Conservation (phyloP, 208 protist genomes). For the Crithidia acanthocephali region DNA sequence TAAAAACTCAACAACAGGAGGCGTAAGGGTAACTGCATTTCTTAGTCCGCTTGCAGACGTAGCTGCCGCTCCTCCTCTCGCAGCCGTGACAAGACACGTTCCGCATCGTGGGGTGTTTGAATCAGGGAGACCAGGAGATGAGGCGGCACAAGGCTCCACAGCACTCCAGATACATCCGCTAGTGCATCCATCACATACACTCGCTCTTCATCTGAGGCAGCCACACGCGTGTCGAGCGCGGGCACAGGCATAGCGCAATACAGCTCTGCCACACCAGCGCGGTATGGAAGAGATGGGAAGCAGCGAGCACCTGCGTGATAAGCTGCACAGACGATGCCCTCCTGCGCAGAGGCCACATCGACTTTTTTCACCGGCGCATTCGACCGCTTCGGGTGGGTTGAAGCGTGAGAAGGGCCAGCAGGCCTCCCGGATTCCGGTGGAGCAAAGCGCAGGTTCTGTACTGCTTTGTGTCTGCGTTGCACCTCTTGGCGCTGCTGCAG, state of each 20-base stretch:
- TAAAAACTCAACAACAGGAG: background rate
- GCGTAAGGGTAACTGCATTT: no score
- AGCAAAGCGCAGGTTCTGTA: no score
- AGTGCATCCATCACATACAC: background rate
- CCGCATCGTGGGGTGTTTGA: slow-evolving; percentile 37
- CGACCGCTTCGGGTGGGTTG: no score
- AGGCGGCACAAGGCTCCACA: slow-evolving; percentile 29
- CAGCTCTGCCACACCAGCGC: background rate
- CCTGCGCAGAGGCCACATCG: no score
- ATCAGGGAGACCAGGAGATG: slow-evolving; percentile 25
- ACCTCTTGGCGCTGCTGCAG: no score
- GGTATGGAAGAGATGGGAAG: slow-evolving; percentile 3
- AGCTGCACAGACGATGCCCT: background rate
- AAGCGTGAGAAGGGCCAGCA: background rate
- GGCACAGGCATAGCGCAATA: background rate
- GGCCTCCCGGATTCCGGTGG: background rate
- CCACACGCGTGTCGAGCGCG: background rate
- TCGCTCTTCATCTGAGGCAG: background rate
- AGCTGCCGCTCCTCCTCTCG: slow-evolving; percentile 29
- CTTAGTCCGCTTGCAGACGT: background rate
- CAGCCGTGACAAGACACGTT: slow-evolving; percentile 28
- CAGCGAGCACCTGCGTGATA: background rate
- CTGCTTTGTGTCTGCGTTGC: no score
- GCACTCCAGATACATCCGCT: background rate
- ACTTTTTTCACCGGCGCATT: no score